Conservation (phyloP, 805 yeast genomes). For the Zygosaccharomyces lentus region DNA sequence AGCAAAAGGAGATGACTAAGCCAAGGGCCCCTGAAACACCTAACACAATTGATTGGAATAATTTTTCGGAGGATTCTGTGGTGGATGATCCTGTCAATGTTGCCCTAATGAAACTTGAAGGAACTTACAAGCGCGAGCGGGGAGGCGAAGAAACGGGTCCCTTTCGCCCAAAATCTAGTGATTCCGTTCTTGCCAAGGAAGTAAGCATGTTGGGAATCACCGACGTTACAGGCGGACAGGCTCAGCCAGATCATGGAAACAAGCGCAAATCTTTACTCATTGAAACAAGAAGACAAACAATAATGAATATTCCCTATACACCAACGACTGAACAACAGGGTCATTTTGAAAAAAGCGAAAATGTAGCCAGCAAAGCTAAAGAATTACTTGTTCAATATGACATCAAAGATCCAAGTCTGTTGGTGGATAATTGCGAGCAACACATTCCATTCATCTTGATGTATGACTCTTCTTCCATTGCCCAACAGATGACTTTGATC, state of each 20-base stretch:
- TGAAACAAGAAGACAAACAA: constrained; percentile 39
- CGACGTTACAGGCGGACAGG: constrained; percentile 12
- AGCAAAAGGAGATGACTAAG: constrained; percentile 7
- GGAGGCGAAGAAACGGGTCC: constrained; percentile 4
- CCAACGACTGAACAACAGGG: constrained; percentile 25
- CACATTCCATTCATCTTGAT: constrained; percentile 83
- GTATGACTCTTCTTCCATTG: constrained; percentile 60
- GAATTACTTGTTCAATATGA: constrained; percentile 25
- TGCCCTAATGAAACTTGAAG: constrained; percentile 77
- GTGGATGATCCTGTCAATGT: constrained; percentile 65
- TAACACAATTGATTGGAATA: constrained; percentile 66
- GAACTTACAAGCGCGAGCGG: constrained; percentile 39
- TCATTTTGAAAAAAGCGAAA: constrained; percentile 3
- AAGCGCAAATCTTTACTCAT: constrained; percentile 34
- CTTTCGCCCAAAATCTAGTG: constrained; percentile 15
- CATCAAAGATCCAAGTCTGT: constrained; percentile 27
- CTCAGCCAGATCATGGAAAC: constrained; percentile 16
- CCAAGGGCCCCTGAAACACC: constrained; percentile 6
- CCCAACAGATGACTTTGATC: constrained; percentile 79
- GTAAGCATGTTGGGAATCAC: constrained; percentile 19
- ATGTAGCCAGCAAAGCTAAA: constrained; percentile 18
- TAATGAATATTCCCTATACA: constrained; percentile 34
- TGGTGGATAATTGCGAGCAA: constrained; percentile 36
- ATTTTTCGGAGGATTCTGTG: constrained; percentile 74
- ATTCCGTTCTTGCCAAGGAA: constrained; percentile 18